Conservation (phyloP, 2,329 filamentous ascomycete species). For the Penicillium sp. region DNA sequence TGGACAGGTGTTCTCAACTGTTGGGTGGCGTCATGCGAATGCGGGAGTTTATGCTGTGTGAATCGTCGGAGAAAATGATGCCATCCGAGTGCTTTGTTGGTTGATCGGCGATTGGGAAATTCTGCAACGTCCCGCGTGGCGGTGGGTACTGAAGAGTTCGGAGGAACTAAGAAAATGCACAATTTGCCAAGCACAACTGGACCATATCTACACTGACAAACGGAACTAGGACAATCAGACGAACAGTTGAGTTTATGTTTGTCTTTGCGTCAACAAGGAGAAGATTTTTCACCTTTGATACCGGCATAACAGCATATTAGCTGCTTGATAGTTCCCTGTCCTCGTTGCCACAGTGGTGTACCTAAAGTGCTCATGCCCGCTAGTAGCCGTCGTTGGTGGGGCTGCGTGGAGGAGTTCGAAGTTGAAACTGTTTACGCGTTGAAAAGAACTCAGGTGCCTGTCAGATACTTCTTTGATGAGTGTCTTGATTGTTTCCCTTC, state of each 20-base stretch:
- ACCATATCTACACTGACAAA: neutral
- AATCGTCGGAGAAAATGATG: constrained; percentile 1
- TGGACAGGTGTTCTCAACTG: neutral
- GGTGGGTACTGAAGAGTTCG: neutral
- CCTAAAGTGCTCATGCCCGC: neutral
- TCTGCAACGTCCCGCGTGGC: neutral
- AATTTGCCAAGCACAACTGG: neutral
- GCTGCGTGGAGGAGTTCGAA: neutral
- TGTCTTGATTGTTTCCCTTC: neutral
- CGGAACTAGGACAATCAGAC: no score
- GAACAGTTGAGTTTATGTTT: neutral
- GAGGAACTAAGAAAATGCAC: neutral
- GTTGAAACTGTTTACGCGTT: no score
- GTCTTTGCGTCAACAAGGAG: no score
- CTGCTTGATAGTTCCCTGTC: no score
- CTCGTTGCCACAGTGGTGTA: neutral
- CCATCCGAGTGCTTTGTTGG: neutral
- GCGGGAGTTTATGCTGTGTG: neutral
- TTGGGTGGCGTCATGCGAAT: neutral
- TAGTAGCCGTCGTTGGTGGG: neutral
- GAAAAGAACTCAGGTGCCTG: neutral
- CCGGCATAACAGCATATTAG: no score
- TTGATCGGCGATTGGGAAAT: constrained; percentile 6
- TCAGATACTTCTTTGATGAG: neutral
- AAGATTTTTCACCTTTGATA: neutral